A percentile compares a stretch with the other conserved stretches of the same genome.
Conservation (phyloP, 2,329 filamentous ascomycete species). For the Aspergillus sclerotialis region DNA sequence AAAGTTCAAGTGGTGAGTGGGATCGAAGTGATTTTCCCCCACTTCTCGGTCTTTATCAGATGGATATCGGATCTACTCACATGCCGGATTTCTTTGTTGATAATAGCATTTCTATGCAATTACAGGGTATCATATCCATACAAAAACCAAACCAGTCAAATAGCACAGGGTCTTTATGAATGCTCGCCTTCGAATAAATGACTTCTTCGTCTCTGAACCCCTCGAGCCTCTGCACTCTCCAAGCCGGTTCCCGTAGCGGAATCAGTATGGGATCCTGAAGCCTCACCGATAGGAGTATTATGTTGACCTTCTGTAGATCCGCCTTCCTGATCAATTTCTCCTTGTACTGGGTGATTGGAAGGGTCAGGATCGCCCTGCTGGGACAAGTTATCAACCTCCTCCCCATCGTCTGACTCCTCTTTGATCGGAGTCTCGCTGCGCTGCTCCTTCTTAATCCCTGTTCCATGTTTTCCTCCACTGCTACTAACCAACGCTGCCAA, state of each 20-base stretch:
- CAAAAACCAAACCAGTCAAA: slow-evolving; percentile 3
- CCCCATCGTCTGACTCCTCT: slow-evolving; percentile 13
- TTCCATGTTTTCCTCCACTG: slow-evolving; percentile 4
- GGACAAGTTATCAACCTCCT: slow-evolving; percentile 2
- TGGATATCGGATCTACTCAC: background rate
- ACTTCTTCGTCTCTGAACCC: slow-evolving; percentile 27
- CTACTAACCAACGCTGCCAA: slow-evolving; percentile 39
- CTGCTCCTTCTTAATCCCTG: slow-evolving; percentile 9
- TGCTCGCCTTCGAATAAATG: slow-evolving; percentile 15
- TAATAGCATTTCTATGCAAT: background rate
- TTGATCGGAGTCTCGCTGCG: slow-evolving; percentile 14
- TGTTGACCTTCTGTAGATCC: slow-evolving; percentile 4
- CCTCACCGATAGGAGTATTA: slow-evolving; percentile 1
- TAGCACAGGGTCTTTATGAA: background rate
- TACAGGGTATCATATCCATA: slow-evolving; percentile 2
- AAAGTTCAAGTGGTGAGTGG: background rate
- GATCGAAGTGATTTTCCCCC: slow-evolving; percentile 1
- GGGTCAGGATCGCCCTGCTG: background rate
- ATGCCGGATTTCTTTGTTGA: background rate
- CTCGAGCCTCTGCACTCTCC: slow-evolving; percentile 24
- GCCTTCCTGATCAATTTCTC: slow-evolving; percentile 7
- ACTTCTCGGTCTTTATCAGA: background rate
- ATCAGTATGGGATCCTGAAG: slow-evolving; percentile 29
- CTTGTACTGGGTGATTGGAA: background rate
- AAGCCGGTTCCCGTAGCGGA: slow-evolving; percentile 51